A percentile compares a stretch with the other conserved stretches of the same genome.
Conservation (phyloP, 352 stramenopile species). For the Globisporangium parvum region DNA sequence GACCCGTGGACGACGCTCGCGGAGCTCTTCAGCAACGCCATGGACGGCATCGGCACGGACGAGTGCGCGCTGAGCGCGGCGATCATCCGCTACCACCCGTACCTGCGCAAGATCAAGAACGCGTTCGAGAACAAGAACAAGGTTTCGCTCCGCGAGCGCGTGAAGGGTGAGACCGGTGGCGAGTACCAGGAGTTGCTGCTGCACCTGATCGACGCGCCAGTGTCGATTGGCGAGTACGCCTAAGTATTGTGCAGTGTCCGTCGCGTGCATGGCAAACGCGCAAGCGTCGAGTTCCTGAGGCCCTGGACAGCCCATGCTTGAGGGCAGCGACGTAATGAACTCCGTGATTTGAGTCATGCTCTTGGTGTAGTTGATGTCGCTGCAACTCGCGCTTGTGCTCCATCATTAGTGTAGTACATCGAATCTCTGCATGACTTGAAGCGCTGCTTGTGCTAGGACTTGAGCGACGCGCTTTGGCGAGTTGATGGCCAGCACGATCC, state of each 20-base stretch:
- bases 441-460: too few species aligned
- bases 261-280: too few species aligned
- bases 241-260: not conserved
- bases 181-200: constrained; percentile 29
- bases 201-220: constrained; percentile 21
- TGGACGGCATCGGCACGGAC: constrained; percentile 39
- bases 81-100: constrained; percentile 25
- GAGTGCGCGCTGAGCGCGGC: constrained; percentile 22
- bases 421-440: too few species aligned
- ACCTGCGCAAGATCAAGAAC: constrained; percentile 19
- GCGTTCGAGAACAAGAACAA: constrained; percentile 30
- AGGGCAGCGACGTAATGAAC: too few species aligned
- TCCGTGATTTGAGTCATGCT: too few species aligned
- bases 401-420: too few species aligned
- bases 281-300: too few species aligned
- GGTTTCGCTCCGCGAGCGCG: constrained; percentile 28
- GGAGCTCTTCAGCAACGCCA: constrained; percentile 30
- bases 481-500: too few species aligned
- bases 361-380: too few species aligned
- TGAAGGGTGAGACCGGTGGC: constrained; percentile 28
- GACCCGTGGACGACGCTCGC: constrained; percentile 25
- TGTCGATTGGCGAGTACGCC: constrained; percentile 8
- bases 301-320: too few species aligned
- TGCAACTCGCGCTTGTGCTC: too few species aligned
- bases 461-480: too few species aligned